Evolutionary conservation across 1,139 yeast genomes (phyloP).

Genomic region (Pichia sp.): DNA sequence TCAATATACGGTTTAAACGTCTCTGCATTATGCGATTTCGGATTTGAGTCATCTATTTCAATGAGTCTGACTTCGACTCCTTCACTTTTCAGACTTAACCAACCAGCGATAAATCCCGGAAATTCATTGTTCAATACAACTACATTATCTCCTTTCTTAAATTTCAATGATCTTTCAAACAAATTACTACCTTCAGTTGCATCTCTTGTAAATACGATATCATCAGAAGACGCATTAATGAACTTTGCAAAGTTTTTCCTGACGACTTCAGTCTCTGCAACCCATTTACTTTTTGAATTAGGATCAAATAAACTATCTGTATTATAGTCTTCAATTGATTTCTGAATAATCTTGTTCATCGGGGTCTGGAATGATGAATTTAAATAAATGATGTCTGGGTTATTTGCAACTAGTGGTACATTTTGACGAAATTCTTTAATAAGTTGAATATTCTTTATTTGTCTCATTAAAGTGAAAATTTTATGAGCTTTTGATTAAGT

Average conservation of each 20-base stretch:
- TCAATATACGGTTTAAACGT: neutral
- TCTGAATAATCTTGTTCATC: neutral
- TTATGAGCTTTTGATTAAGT: too few relatives aligned
- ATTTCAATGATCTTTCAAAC: slow-evolving; percentile 4
- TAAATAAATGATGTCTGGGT: neutral
- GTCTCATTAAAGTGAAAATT: neutral
- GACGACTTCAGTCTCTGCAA: neutral
- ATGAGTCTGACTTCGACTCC: neutral
- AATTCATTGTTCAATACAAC: neutral
- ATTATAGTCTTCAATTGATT: neutral
- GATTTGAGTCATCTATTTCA: neutral
- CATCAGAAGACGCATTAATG: slow-evolving; percentile 5
- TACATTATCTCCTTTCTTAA: slow-evolving; percentile 6
- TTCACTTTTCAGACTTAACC: neutral
- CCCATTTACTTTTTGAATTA: neutral
- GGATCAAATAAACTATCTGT: neutral
- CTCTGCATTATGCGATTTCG: neutral
- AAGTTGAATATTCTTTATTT: neutral
- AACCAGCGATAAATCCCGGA: neutral
- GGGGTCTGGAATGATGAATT: neutral
- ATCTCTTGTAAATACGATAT: slow-evolving; percentile 7
- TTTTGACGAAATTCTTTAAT: neutral
- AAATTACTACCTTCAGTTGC: slow-evolving; percentile 8
- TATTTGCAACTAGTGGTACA: neutral
- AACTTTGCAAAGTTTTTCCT: slow-evolving; percentile 4